phyloP scores from a whole-genome alignment of 2,329 filamentous ascomycete genomes.

The Clarireedia homoeocarpa region DNA sequence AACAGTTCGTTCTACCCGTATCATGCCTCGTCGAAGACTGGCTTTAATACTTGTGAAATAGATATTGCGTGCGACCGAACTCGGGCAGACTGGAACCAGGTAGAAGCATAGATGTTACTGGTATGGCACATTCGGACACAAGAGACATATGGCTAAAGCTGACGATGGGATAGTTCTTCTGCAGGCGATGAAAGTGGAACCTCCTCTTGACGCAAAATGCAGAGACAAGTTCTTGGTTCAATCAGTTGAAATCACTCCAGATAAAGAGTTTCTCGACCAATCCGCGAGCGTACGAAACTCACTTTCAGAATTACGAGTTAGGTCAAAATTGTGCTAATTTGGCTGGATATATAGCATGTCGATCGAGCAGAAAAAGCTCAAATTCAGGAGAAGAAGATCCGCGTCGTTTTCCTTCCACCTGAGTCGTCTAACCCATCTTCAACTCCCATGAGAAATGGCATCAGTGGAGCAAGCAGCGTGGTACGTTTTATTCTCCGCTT shows the following conservation, averaged over 20 bases:
- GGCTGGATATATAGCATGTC: slow-evolving; percentile 55
- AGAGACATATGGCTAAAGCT: background rate
- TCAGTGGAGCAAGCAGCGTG: slow-evolving; percentile 18
- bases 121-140: slow-evolving; percentile 41
- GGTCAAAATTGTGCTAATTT: background rate
- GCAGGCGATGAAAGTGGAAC: slow-evolving; percentile 96
- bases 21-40: background rate
- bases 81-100: slow-evolving; percentile 91
- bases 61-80: slow-evolving; percentile 97
- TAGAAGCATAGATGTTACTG: slow-evolving; percentile 84
- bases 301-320: background rate
- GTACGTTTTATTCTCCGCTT: slow-evolving; percentile 14
- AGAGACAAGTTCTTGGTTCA: slow-evolving; percentile 97
- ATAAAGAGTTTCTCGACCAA: slow-evolving; percentile 78
- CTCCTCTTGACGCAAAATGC: slow-evolving; percentile 77
- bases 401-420: slow-evolving; percentile 73
- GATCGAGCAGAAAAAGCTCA: slow-evolving; percentile 66
- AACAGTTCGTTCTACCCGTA: slow-evolving; percentile 65
- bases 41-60: slow-evolving; percentile 32
- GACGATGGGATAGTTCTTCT: slow-evolving; percentile 61
- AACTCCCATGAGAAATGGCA: slow-evolving; percentile 26
- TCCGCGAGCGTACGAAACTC: slow-evolving; percentile 61
- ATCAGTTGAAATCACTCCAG: slow-evolving; percentile 73
- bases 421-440: slow-evolving; percentile 34
- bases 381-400: slow-evolving; percentile 92